A percentile compares a stretch with the other conserved stretches of the same genome.
phyloP scores from a whole-genome alignment of 2,329 filamentous ascomycete genomes.

The Sporothrix schenckii region DNA sequence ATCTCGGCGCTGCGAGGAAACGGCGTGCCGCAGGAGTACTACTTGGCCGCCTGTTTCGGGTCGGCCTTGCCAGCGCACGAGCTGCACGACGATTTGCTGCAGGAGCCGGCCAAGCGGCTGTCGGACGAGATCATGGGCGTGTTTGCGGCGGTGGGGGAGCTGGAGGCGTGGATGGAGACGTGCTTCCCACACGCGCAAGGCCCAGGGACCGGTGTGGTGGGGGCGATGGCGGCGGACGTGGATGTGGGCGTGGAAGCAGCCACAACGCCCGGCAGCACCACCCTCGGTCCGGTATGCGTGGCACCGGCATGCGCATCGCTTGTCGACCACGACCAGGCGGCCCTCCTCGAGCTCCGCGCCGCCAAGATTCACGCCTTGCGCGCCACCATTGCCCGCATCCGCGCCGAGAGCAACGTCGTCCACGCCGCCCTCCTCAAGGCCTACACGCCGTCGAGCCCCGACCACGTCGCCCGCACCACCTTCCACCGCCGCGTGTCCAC shows the following conservation, averaged over 20 bases:
- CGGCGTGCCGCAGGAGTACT: background rate
- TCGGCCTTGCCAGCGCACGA: slow-evolving; percentile 25
- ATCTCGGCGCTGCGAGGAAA: slow-evolving; percentile 9
- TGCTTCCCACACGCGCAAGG: background rate
- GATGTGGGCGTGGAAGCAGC: background rate
- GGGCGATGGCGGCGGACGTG: background rate
- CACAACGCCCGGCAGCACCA: too few relatives aligned
- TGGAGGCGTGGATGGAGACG: slow-evolving; percentile 25
- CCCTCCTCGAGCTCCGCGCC: slow-evolving; percentile 21
- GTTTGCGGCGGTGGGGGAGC: slow-evolving; percentile 23
- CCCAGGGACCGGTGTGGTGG: too few relatives aligned
- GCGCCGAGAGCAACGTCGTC: slow-evolving; percentile 28
- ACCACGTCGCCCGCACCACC: slow-evolving; percentile 19
- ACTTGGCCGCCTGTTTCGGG: slow-evolving; percentile 29
- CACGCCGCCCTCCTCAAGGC: slow-evolving; percentile 24
- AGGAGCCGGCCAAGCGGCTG: slow-evolving; percentile 32
- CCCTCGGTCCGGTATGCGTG: too few relatives aligned
- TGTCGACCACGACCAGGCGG: background rate
- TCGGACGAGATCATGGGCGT: slow-evolving; percentile 33
- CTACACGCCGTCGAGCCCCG: slow-evolving; percentile 18
- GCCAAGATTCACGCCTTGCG: slow-evolving; percentile 32
- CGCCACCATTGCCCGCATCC: slow-evolving; percentile 33
- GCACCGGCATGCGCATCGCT: background rate
- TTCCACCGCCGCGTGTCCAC: slow-evolving; percentile 29
- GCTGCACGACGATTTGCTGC: slow-evolving; percentile 29